phyloP scores from a whole-genome alignment of 768 basidiomycete genomes.

The Phanerodontia chrysosporium region DNA sequence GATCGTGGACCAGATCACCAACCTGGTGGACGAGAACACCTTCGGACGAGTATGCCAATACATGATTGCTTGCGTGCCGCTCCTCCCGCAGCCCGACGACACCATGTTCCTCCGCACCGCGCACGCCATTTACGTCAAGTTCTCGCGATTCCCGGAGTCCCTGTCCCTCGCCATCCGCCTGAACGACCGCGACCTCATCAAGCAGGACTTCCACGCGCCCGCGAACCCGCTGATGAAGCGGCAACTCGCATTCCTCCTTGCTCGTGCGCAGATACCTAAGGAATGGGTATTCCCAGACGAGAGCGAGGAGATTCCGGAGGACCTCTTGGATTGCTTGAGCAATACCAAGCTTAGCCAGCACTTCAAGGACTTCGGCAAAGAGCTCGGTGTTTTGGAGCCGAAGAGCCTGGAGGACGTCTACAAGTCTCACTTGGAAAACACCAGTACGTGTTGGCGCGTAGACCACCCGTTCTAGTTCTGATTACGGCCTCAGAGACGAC shows the following conservation, averaged over 20 bases:
- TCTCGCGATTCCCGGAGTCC: conserved; percentile 88
- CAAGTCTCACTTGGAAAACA: conserved; percentile 91
- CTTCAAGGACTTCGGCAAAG: conserved; percentile 91
- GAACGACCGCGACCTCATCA: conserved; percentile 73
- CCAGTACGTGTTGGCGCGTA: conserved; percentile 43
- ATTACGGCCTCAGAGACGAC: conserved; percentile 45
- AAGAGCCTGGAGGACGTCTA: conserved; percentile 96
- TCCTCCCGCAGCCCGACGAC: conserved; percentile 92
- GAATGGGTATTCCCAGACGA: conserved; percentile 77
- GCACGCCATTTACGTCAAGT: conserved; percentile 82
- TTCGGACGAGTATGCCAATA: conserved; percentile 90
- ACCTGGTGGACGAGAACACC: conserved; percentile 83
- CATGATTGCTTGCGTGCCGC: conserved; percentile 92
- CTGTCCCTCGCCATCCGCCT: conserved; percentile 82
- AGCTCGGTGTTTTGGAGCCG: conserved; percentile 84
- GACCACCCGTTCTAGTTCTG: not conserved
- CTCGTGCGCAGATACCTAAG: conserved; percentile 85
- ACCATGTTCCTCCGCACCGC: conserved; percentile 83
- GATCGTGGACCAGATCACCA: conserved; percentile 72
- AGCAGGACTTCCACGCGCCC: conserved; percentile 85
- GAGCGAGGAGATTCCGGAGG: conserved; percentile 62
- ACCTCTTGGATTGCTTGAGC: conserved; percentile 80
- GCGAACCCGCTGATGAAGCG: conserved; percentile 94
- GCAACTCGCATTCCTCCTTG: conserved; percentile 91
- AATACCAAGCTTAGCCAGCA: conserved; percentile 79